Evolutionary conservation across 1,284 basidiomycete genomes (phyloP), one percentile per base, ranked within the genome.

Genomic region (Tylopilus sp.): DNA sequence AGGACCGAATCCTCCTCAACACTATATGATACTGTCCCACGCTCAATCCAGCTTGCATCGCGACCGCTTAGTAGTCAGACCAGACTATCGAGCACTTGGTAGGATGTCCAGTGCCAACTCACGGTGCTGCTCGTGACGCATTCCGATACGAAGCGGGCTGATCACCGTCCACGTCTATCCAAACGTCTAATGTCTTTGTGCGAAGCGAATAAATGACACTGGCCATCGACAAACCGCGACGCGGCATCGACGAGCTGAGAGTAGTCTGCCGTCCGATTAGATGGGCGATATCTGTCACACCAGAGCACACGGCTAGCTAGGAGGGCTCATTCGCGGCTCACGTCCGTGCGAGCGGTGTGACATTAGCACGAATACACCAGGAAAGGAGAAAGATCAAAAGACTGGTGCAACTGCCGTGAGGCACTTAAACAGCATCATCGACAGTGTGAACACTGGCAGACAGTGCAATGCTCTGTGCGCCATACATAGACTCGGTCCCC

Each of bases 321-420:
- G 18, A 23, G 39, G 23, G 10, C 16, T 60, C 43, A 63, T 2
- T 64, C 61, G 25, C 61, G 63, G n/a, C 61, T 64, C 44, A 64
- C 61, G 33, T 64, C 65, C 51, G 63, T 64, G 44, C 7, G 31
- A 28, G 6, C 23, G 4, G 35, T 2, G 8, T 30, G 47, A 47
- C 7, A 44, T 66, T 45, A 65, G 56, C 25, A 31, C 30, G 45
- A 21, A 41, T 35, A 6, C 28, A 18, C 31, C 19, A 25, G 25
- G 2, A 4, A 31, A 23, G 6, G 21, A 23, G 21, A 16, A 3
- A n/a, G n/a, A n/a, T n/a, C n/a, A n/a, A n/a, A n/a, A n/a, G n/a
- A n/a, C n/a, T n/a, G n/a, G n/a, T n/a, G n/a, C n/a, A n/a, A n/a
- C n/a, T n/a, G n/a, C n/a, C n/a, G n/a, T n/a, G n/a, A n/a, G n/a